These are phyloP conservation scores for Chromera velia DNA, from an alignment of 73 alveolate species.

Conservation along the genomic window DNA sequence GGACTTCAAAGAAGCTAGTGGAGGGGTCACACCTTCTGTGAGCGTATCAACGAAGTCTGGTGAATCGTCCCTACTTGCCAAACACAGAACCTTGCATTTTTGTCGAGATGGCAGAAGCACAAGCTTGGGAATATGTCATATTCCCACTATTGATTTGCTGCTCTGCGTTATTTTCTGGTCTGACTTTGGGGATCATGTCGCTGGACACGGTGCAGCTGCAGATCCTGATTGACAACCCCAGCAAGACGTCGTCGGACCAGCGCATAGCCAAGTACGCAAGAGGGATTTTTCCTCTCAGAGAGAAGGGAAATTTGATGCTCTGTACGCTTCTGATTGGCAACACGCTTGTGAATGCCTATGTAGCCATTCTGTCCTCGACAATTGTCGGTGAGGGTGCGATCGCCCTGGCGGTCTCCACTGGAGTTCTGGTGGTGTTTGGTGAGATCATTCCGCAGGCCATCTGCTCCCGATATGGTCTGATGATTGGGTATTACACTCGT, in stretches of 20 bases:
- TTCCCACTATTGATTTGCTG: no score
- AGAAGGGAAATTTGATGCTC: slow-evolving; percentile 61
- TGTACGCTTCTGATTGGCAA: slow-evolving; percentile 65
- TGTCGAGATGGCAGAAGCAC: no score
- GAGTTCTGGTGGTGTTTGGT: slow-evolving; percentile 55
- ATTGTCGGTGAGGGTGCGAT: neutral
- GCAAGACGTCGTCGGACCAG: slow-evolving; percentile 46
- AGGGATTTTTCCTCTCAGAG: slow-evolving; percentile 58
- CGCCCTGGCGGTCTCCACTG: slow-evolving; percentile 41
- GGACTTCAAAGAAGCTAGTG: no score
- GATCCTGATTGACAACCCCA: slow-evolving; percentile 56
- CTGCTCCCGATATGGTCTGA: slow-evolving; percentile 64
- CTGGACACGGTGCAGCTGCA: slow-evolving; percentile 56
- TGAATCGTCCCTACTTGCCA: no score
- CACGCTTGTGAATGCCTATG: slow-evolving; percentile 57
- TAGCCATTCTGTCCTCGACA: slow-evolving; percentile 43
- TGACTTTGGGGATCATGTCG: slow-evolving; percentile 61
- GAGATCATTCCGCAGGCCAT: slow-evolving; percentile 69
- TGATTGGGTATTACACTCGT: slow-evolving; percentile 34
- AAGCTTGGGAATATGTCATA: no score
- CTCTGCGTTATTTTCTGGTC: slow-evolving; percentile 64
- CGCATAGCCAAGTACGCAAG: slow-evolving; percentile 50
- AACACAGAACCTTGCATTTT: no score
- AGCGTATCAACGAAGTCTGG: no score
- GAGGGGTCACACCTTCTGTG: no score